Conservation (phyloP, 768 basidiomycete genomes). For the Lentinula detonsa region DNA sequence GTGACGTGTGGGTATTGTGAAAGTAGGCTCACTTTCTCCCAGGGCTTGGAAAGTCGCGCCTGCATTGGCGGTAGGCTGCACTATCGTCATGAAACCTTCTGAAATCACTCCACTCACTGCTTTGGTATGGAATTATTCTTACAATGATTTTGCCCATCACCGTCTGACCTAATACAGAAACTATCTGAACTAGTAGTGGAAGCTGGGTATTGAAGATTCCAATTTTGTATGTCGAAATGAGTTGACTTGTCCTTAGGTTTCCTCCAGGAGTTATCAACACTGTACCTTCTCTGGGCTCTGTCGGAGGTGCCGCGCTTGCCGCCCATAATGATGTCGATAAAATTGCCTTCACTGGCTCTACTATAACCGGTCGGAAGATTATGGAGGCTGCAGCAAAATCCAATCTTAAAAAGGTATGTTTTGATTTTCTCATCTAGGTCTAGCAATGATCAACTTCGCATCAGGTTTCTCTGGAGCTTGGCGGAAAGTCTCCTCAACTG, state of each 20-base stretch:
- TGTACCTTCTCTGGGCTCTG: constrained; percentile 74
- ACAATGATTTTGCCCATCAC: background rate
- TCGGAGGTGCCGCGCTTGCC: constrained; percentile 83
- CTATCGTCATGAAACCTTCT: constrained; percentile 93
- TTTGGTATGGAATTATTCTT: constrained; percentile 34
- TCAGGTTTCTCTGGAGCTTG: constrained; percentile 86
- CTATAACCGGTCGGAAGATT: constrained; percentile 82
- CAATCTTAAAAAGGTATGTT: constrained; percentile 82
- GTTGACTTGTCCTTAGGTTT: constrained; percentile 42
- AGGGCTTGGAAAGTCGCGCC: constrained; percentile 93
- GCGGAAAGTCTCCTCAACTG: constrained; percentile 87
- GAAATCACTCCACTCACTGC: constrained; percentile 84
- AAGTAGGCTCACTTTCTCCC: background rate
- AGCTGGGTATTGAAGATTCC: constrained; percentile 59
- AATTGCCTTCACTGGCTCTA: constrained; percentile 93
- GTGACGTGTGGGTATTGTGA: background rate
- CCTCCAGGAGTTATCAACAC: constrained; percentile 91
- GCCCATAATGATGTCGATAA: constrained; percentile 86
- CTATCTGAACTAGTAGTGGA: constrained; percentile 76
- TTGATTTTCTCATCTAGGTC: background rate
- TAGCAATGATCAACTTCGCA: background rate
- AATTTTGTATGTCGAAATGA: background rate
- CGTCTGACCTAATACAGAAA: constrained; percentile 42
- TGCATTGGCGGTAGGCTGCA: constrained; percentile 86
- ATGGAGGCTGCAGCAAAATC: constrained; percentile 90